These are phyloP conservation scores for Lyophyllum shimeji DNA, from an alignment of 768 basidiomycete species.

Conservation along the genomic window DNA sequence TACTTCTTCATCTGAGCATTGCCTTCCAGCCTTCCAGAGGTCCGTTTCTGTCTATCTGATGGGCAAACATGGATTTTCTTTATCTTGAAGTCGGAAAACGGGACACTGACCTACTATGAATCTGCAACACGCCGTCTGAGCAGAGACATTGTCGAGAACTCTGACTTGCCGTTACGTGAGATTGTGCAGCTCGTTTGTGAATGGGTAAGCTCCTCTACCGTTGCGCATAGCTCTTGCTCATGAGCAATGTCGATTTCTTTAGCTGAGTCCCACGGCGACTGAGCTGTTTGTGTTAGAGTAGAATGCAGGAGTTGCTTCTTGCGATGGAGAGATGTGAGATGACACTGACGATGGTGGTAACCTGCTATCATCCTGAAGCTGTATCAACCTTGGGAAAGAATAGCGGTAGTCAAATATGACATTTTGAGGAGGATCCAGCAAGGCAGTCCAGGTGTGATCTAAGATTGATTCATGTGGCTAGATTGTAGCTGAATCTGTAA, in stretches of 20 bases:
- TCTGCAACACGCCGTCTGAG: slow-evolving; percentile 21
- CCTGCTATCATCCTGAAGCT: no score
- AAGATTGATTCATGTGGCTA: no score
- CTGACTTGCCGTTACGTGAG: slow-evolving; percentile 20
- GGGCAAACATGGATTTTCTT: slow-evolving; percentile 31
- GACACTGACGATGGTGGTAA: no score
- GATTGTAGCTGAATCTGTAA: no score
- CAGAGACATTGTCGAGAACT: slow-evolving; percentile 18
- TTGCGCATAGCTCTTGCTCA: slow-evolving; percentile 1
- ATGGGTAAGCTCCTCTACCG: slow-evolving; percentile 21
- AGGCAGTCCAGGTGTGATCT: no score
- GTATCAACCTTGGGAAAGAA: no score
- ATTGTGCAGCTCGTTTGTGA: slow-evolving; percentile 25
- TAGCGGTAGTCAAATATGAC: no score
- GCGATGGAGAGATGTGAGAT: no score
- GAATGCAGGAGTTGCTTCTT: slow-evolving; percentile 1
- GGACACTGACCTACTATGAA: slow-evolving; percentile 23
- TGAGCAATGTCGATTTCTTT: slow-evolving; percentile 7
- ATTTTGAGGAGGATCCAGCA: no score
- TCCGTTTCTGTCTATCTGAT: slow-evolving; percentile 34
- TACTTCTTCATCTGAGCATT: slow-evolving; percentile 18
- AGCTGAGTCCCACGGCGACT: slow-evolving; percentile 15
- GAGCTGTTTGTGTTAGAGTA: slow-evolving; percentile 17
- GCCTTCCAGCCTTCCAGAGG: slow-evolving; percentile 23
- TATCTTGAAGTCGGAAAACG: slow-evolving; percentile 25